Conservation (phyloP, 768 basidiomycete genomes). For the Nidularia pulvinata region DNA sequence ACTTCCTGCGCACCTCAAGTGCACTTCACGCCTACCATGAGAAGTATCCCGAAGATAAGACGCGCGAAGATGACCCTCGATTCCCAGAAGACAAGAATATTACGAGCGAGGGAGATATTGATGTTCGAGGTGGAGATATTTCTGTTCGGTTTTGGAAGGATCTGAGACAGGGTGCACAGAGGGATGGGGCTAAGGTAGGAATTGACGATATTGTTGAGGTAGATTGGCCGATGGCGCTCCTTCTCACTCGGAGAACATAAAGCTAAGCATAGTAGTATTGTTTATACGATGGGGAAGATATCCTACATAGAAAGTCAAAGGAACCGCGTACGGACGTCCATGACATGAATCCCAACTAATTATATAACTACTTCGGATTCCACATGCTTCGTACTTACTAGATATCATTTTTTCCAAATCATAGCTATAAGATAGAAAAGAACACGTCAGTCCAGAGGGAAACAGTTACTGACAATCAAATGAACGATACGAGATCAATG, state of each 20-base stretch:
- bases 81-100: conserved; percentile 28
- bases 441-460: too few relatives aligned
- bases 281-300: too few relatives aligned
- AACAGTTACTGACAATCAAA: too few relatives aligned
- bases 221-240: conserved; percentile 51
- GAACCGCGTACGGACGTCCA: neutral
- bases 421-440: too few relatives aligned
- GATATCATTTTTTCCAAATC: too few relatives aligned
- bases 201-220: conserved; percentile 38
- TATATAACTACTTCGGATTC: too few relatives aligned
- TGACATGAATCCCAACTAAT: neutral
- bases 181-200: conserved; percentile 24
- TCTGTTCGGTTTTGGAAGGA: conserved; percentile 62
- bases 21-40: conserved; percentile 70
- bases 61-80: conserved; percentile 16
- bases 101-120: conserved; percentile 7
- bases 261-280: too few relatives aligned
- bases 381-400: too few relatives aligned
- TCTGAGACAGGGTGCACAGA: conserved; percentile 35
- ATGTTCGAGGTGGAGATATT: conserved; percentile 57
- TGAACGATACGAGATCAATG: too few relatives aligned
- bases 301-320: conserved; percentile 3
- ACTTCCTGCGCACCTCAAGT: conserved; percentile 73
- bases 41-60: conserved; percentile 53
- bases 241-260: conserved; percentile 19